A percentile compares a stretch with the other conserved stretches of the same genome.
phyloP scores from a whole-genome alignment of 108 stramenopile genomes.

The Cyclotella distinguenda region DNA sequence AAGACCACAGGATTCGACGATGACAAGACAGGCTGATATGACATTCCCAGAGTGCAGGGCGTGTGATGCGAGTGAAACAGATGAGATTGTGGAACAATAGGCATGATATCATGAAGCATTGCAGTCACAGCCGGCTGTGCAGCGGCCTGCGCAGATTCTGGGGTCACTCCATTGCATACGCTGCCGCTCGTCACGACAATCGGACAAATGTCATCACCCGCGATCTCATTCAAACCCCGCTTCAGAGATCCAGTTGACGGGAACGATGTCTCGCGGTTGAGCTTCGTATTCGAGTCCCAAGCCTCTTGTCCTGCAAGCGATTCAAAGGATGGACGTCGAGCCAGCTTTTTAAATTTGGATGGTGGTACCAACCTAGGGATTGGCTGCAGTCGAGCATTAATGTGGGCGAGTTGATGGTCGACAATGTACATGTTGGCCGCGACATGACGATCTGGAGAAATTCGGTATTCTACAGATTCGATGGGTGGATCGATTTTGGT shows the following conservation, averaged over 20 bases:
- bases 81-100: conserved; percentile 24
- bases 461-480: conserved; percentile 27
- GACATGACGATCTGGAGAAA: conserved; percentile 57
- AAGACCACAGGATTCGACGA: no score
- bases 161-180: conserved; percentile 19
- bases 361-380: conserved; percentile 38
- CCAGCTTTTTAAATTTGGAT: conserved; percentile 57
- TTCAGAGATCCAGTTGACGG: conserved; percentile 77
- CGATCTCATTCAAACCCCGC: conserved; percentile 57
- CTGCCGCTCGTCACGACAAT: not conserved
- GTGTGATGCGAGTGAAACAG: not conserved
- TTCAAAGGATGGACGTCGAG: conserved; percentile 81
- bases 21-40: conserved; percentile 5
- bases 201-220: conserved; percentile 19
- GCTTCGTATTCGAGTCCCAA: conserved; percentile 17
- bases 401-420: conserved; percentile 62
- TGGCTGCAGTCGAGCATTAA: conserved; percentile 36
- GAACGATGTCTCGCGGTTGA: conserved; percentile 49
- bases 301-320: conserved; percentile 57
- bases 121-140: conserved; percentile 32
- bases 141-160: conserved; percentile 50
- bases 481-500: not conserved
- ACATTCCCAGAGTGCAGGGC: not conserved
- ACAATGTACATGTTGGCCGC: conserved; percentile 87
- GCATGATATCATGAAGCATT: conserved; percentile 37